phyloP scores from a whole-genome alignment of 2,329 filamentous ascomycete genomes.

The Colletotrichum sp. region DNA sequence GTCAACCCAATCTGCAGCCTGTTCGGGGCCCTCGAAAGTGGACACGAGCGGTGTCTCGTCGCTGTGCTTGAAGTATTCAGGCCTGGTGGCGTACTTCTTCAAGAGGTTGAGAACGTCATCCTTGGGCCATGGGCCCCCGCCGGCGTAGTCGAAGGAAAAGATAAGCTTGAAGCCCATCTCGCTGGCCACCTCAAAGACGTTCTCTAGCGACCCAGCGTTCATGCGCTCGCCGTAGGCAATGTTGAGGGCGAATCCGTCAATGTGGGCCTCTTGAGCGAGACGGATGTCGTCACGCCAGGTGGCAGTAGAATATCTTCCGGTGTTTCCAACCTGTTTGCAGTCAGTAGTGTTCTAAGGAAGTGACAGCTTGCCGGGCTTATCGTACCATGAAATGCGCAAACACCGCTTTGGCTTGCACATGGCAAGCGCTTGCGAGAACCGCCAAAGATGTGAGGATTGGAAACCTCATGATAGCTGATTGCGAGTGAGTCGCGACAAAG shows the following conservation, averaged over 20 bases:
- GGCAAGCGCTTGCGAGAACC: not conserved
- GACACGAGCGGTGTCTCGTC: conserved; percentile 36
- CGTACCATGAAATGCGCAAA: not conserved
- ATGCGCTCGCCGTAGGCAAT: conserved; percentile 5
- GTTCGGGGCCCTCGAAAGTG: conserved; percentile 47
- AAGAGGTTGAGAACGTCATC: not conserved
- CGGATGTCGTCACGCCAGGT: conserved; percentile 16
- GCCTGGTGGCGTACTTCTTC: not conserved
- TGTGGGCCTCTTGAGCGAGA: conserved; percentile 11
- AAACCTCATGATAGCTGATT: not conserved
- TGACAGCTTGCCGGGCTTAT: fast-evolving
- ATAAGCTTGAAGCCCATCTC: not conserved
- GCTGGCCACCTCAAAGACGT: not conserved
- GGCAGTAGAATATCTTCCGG: conserved; percentile 31
- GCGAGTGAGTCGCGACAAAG: not conserved
- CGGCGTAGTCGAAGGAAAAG: conserved; percentile 6
- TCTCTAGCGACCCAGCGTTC: conserved; percentile 2
- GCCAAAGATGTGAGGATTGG: not conserved
- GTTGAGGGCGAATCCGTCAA: conserved; percentile 16
- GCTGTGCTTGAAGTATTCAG: conserved; percentile 23
- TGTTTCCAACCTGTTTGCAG: not conserved
- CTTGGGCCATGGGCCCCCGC: not conserved
- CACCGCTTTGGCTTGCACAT: not conserved
- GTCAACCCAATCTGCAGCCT: conserved; percentile 43
- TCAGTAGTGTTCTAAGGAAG: not conserved